Evolutionary conservation across 306 rosid species (phyloP), one percentile per base, ranked within the genome.

Genomic region (Urtica urens): DNA sequence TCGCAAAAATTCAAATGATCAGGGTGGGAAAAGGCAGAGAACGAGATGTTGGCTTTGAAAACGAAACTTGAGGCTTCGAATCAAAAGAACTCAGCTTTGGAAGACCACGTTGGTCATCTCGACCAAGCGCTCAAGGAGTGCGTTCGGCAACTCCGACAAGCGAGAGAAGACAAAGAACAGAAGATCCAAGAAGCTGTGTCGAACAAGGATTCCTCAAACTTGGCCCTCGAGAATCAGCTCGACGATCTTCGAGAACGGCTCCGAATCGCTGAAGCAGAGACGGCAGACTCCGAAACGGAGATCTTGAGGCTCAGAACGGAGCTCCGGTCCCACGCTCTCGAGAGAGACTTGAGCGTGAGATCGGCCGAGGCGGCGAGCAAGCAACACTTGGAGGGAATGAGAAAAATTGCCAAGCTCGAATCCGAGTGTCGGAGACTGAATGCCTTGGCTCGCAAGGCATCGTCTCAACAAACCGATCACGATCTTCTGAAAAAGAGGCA

Each of bases 1-100:
- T 19, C 51, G 29, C 50, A 5, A 41, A 42, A 23, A 49, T 50
- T 50, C 30, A 29, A 49, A 28, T 57, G 48, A 49, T 60, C 15
- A 84, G 95, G 95, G 42, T 85, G 93, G 95, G 95, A 85, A 75
- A 85, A 75, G 48, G 84, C 95, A 41, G 87, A 75, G 69, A 78
- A 63, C 56, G 95, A 81, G 64, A 69, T 69, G 43, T 19, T 49
- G 33, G 46, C 60, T 42, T 59, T 81, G 59, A 78, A 62, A 55
- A 77, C 80, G 57, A 80, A 75, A 63, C 82, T 81, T 25, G 93
- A 78, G 49, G 57, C 74, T 55, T 62, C 73, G 34, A 78, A 73
- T 68, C 67, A 70, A 58, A 81, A 71, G 52, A 75, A 64, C 42
- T 73, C 78, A n/a, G 53, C 62, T 64, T 79, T 85, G 16, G 81